Conservation (phyloP, 176 grass and related monocot genomes). For the Aegilops tauschii region DNA sequence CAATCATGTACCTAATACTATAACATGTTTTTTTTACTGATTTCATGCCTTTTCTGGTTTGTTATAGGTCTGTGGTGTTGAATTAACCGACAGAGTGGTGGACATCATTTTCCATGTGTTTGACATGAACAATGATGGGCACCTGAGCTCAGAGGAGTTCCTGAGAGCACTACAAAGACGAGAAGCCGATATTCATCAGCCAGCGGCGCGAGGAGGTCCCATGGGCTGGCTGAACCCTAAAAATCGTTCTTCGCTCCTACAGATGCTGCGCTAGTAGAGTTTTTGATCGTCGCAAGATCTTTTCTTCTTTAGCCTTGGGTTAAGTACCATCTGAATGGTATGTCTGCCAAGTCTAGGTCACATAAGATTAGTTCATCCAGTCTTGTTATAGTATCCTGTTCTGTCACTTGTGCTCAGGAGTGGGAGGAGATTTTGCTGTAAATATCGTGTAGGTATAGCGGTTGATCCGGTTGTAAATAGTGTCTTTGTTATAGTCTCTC, state of each 20-base stretch:
- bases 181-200: constrained; percentile 61
- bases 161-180: constrained; percentile 70
- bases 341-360: neutral
- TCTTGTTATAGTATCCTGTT: neutral
- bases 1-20: neutral
- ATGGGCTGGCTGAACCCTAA: constrained; percentile 52
- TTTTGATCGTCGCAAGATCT: neutral
- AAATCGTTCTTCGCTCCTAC: constrained; percentile 32
- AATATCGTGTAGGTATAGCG: neutral
- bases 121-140: constrained; percentile 67
- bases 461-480: constrained; percentile 22
- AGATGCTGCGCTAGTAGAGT: constrained; percentile 18
- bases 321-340: neutral
- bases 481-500: neutral
- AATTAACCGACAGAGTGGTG: constrained; percentile 66
- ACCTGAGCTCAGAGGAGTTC: constrained; percentile 76
- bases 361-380: neutral
- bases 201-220: constrained; percentile 40
- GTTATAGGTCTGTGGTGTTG: constrained; percentile 65
- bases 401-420: neutral
- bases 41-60: neutral
- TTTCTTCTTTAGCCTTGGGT: neutral
- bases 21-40: neutral
- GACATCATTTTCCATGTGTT: constrained; percentile 88
- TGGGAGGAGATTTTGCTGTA: constrained; percentile 13